Evolutionary conservation across 257 asterid species (phyloP).

Genomic region (Agastache rugosa): DNA sequence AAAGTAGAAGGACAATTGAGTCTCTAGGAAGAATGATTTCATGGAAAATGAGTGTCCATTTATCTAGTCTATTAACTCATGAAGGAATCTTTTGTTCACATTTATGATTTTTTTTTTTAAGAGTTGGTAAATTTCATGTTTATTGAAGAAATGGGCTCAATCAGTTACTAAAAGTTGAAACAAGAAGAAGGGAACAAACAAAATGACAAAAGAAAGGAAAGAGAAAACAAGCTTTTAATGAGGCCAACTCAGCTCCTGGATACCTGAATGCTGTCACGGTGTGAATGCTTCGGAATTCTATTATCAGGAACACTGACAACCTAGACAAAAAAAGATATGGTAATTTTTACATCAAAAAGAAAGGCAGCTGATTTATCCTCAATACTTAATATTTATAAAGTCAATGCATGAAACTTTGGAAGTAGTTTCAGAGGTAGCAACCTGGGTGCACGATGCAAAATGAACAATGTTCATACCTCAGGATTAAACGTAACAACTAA

Average conservation of each 20-base stretch:
- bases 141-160: neutral
- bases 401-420: constrained; percentile 25
- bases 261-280: constrained; percentile 81
- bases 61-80: constrained; percentile 4
- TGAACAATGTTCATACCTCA: constrained; percentile 9
- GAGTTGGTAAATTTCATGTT: neutral
- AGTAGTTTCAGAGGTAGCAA: constrained; percentile 25
- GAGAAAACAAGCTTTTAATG: neutral
- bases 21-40: constrained; percentile 15
- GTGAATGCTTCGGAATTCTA: constrained; percentile 67
- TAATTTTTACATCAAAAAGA: constrained; percentile 7
- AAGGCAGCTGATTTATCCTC: constrained; percentile 1
- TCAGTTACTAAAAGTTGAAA: neutral
- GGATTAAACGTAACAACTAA: constrained; percentile 14
- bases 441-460: constrained; percentile 22
- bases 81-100: constrained; percentile 1
- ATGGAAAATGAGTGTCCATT: neutral
- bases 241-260: constrained; percentile 29
- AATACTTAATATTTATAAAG: neutral
- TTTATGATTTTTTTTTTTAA: no score
- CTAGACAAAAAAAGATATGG: constrained; percentile 41
- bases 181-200: neutral
- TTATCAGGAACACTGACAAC: constrained; percentile 84
- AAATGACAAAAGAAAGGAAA: neutral
- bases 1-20: constrained; percentile 28